These are phyloP conservation scores for Fusarium fracticaudum DNA, from an alignment of 2,329 filamentous ascomycete genomes.

Conservation along the genomic window DNA sequence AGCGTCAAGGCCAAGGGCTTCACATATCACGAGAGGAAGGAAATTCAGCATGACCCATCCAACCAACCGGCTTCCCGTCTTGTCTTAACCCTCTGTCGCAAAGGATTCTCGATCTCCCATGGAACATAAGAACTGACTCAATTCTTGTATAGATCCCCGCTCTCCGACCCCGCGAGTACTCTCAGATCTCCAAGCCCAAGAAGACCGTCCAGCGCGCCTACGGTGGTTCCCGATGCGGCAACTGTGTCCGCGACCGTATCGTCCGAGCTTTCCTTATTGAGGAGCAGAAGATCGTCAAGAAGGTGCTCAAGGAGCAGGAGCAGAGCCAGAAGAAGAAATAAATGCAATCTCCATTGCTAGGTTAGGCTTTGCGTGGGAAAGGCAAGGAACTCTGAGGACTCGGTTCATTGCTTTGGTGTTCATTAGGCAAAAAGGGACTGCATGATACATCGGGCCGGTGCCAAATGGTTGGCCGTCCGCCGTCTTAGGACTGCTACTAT, in stretches of 20 bases:
- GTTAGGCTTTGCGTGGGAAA: slow-evolving; percentile 48
- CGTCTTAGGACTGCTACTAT: slow-evolving; percentile 55
- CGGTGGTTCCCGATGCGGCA: slow-evolving; percentile 97
- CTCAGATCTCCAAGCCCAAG: slow-evolving; percentile 96
- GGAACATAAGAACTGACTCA: slow-evolving; percentile 28
- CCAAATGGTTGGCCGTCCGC: slow-evolving; percentile 55
- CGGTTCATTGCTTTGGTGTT: slow-evolving; percentile 65
- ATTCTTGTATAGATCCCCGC: slow-evolving; percentile 76
- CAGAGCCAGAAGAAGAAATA: slow-evolving; percentile 76
- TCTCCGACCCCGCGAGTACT: slow-evolving; percentile 97
- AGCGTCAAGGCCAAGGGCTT: background rate
- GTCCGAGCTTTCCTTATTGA: slow-evolving; percentile 99
- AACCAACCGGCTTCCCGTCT: background rate
- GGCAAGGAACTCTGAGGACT: slow-evolving; percentile 49
- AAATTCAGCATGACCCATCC: background rate
- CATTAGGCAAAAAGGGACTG: slow-evolving; percentile 60
- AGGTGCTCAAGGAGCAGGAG: slow-evolving; percentile 99
- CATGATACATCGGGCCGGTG: slow-evolving; percentile 55
- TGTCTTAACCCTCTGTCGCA: slow-evolving; percentile 9
- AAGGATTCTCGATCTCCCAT: background rate
- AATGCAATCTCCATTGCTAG: slow-evolving; percentile 53
- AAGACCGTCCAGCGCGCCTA: slow-evolving; percentile 99
- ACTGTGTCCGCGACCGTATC: slow-evolving; percentile 98
- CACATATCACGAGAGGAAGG: background rate
- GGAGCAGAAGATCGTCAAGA: slow-evolving; percentile 99